Conservation (phyloP, 257 asterid genomes). For the Lithospermum erythrorhizon region DNA sequence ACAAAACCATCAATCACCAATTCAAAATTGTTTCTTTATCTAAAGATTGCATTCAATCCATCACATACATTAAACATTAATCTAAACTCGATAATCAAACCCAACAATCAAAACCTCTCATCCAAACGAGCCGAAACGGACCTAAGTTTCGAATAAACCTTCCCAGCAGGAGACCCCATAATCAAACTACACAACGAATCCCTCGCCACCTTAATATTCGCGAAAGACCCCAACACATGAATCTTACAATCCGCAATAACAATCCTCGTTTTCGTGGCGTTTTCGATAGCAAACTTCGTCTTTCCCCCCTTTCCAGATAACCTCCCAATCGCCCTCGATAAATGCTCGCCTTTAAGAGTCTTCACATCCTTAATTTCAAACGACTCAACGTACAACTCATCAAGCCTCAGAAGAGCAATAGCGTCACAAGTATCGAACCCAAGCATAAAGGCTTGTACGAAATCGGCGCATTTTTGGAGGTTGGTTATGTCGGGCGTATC, state of each 20-base stretch:
- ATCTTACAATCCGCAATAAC: conserved; percentile 77
- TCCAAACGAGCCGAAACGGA: conserved; percentile 69
- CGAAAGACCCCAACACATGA: conserved; percentile 70
- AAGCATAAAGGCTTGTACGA: conserved; percentile 81
- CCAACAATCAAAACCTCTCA: conserved; percentile 48
- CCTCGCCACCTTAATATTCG: conserved; percentile 71
- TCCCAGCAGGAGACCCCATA: conserved; percentile 86
- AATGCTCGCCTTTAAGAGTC: conserved; percentile 72
- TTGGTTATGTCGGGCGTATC: conserved; percentile 86
- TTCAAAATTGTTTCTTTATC: no score
- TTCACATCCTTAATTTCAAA: conserved; percentile 89
- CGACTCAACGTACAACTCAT: conserved; percentile 71
- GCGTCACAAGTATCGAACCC: conserved; percentile 72
- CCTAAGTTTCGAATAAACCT: conserved; percentile 81
- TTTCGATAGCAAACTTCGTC: conserved; percentile 78
- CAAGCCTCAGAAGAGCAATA: conserved; percentile 62
- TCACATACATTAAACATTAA: no score
- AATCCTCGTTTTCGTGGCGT: conserved; percentile 70
- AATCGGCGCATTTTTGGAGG: conserved; percentile 80
- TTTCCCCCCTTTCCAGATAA: conserved; percentile 88
- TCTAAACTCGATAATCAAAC: no score
- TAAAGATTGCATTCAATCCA: no score
- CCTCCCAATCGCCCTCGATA: conserved; percentile 79
- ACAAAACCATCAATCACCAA: no score
- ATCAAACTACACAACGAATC: conserved; percentile 81